phyloP scores from a whole-genome alignment of 768 basidiomycete genomes.

The Rhodocollybia butyracea region DNA sequence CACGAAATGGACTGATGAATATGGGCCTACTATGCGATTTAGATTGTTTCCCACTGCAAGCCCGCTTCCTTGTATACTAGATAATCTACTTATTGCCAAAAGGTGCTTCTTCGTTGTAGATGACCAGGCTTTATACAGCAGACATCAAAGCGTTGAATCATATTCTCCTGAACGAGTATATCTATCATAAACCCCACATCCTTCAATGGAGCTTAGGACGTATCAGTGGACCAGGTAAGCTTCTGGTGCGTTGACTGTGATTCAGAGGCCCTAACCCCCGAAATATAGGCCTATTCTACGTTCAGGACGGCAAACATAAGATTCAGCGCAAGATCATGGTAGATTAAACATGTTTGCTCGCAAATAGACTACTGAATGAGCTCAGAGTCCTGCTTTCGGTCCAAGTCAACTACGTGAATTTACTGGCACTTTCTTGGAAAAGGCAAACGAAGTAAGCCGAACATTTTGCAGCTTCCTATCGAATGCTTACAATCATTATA shows the following conservation, averaged over 20 bases:
- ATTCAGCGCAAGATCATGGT: conserved; percentile 45
- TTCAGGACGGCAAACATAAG: conserved; percentile 44
- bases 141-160: conserved; percentile 47
- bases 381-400: conserved; percentile 66
- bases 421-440: conserved; percentile 54
- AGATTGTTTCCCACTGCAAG: conserved; percentile 29
- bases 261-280: background rate
- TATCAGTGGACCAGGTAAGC: conserved; percentile 33
- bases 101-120: conserved; percentile 20
- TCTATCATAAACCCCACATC: conserved; percentile 38
- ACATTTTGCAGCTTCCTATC: background rate
- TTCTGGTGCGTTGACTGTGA: background rate
- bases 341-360: background rate
- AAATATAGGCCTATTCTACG: conserved; percentile 44
- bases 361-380: background rate
- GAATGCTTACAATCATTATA: conserved; percentile 11
- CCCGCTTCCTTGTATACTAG: background rate
- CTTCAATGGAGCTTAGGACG: conserved; percentile 19
- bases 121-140: conserved; percentile 34
- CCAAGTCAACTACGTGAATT: conserved; percentile 53
- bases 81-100: background rate
- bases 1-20: conserved; percentile 32
- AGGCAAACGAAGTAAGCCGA: conserved; percentile 46
- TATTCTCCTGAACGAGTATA: conserved; percentile 38
- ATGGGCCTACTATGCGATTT: conserved; percentile 31